phyloP scores from a whole-genome alignment of 495 filamentous ascomycete genomes.

The Apodospora peruviana region DNA sequence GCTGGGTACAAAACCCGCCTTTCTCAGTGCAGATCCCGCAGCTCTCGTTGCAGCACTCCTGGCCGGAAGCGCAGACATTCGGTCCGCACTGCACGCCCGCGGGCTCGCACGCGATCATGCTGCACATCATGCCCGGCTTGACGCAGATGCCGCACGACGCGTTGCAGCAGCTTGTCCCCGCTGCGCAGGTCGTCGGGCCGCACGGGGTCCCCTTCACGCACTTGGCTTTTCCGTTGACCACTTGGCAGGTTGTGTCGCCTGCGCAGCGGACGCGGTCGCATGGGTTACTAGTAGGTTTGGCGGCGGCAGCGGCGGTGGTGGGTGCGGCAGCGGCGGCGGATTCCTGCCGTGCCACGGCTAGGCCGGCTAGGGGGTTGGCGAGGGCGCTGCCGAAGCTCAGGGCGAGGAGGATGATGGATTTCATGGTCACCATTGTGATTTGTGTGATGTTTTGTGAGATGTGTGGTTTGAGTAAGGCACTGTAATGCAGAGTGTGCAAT shows the following conservation, averaged over 20 bases:
- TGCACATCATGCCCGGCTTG: slow-evolving; percentile 16
- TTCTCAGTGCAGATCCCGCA: slow-evolving; percentile 18
- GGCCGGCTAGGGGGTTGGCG: slow-evolving; percentile 10
- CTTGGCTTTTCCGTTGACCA: slow-evolving; percentile 8
- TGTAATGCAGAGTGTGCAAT: too few relatives aligned
- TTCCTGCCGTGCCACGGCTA: background rate
- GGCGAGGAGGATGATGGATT: slow-evolving; percentile 6
- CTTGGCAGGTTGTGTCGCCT: slow-evolving; percentile 7
- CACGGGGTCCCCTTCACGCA: slow-evolving; percentile 12
- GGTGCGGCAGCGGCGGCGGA: too few relatives aligned
- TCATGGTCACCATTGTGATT: too few relatives aligned
- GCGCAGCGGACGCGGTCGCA: slow-evolving; percentile 16
- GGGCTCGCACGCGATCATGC: slow-evolving; percentile 10
- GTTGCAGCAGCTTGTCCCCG: slow-evolving; percentile 18
- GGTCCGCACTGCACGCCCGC: slow-evolving; percentile 10
- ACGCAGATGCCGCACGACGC: slow-evolving; percentile 15
- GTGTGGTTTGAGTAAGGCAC: too few relatives aligned
- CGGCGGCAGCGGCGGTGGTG: too few relatives aligned
- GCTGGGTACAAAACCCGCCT: slow-evolving; percentile 7
- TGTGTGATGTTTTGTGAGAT: too few relatives aligned
- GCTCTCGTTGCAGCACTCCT: slow-evolving; percentile 21
- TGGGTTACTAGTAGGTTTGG: background rate
- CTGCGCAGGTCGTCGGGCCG: slow-evolving; percentile 9
- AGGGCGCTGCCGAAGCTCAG: background rate
- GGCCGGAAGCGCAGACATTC: slow-evolving; percentile 7